phyloP scores from a whole-genome alignment of 108 stramenopile species.

The Discostella stelligeroides region DNA sequence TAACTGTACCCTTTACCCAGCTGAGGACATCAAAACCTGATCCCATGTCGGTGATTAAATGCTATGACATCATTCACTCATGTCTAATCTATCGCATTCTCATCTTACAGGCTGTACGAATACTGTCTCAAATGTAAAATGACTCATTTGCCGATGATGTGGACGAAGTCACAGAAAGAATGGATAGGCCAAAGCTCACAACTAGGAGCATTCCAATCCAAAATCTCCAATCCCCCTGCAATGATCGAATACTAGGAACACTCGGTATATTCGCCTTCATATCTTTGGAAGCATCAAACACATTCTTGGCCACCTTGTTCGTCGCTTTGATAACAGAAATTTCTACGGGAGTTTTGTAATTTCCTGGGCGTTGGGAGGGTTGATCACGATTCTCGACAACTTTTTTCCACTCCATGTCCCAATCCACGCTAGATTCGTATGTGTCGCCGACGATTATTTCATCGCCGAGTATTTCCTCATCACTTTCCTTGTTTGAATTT shows the following conservation, averaged over 20 bases:
- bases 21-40: too few relatives aligned
- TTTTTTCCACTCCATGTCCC: conserved; percentile 52
- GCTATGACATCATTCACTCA: too few relatives aligned
- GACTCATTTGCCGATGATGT: conserved; percentile 32
- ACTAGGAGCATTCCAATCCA: conserved; percentile 47
- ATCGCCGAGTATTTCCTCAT: conserved; percentile 12
- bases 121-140: conserved; percentile 42
- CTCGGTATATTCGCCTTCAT: conserved; percentile 30
- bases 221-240: conserved; percentile 51
- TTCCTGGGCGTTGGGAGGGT: conserved; percentile 27
- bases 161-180: conserved; percentile 28
- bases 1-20: too few relatives aligned
- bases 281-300: conserved; percentile 41
- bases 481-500: conserved; percentile 16
- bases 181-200: conserved; percentile 38
- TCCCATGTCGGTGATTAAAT: too few relatives aligned
- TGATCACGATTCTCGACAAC: conserved; percentile 43
- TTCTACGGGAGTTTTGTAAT: conserved; percentile 35
- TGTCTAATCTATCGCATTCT: too few relatives aligned
- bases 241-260: conserved; percentile 26
- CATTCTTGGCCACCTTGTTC: conserved; percentile 47
- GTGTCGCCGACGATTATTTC: conserved; percentile 14
- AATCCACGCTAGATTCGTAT: conserved; percentile 31
- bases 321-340: conserved; percentile 39
- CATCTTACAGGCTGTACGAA: too few relatives aligned